Evolutionary conservation across 2,329 filamentous ascomycete species (phyloP), one percentile per base, ranked within the genome.

Genomic region (Colletotrichum sp.): DNA sequence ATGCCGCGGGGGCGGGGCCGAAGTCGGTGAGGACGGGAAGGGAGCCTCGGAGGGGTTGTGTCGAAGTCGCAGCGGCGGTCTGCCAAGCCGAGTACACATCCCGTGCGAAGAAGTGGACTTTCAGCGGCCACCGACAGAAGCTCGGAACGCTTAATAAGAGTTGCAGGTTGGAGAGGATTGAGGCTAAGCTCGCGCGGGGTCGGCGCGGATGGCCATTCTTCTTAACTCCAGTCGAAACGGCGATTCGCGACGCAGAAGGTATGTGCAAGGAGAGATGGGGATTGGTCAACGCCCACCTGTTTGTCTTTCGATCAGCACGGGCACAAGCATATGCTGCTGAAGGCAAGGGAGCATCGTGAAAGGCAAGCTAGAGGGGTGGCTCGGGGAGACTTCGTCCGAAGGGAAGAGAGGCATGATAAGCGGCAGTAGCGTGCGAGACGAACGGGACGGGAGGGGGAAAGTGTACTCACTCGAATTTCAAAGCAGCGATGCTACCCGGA

Each of bases 211-310:
- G 89, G 13, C 90, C 89, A 39, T 88, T 90, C 67, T 85, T 85
- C 82, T 91, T 93, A 67, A 82, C 86, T 69, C 85, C 83, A 1
- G 86, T 90, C 80, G 90, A 84, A 64, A 89, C 82, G 2, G 89
- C 87, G 44, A 95, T 87, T n/a, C 93, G 89, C 55, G 92, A 89
- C 36, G 90, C 88, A 15, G 89, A 85, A 15, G 94, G 90, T 73
- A 98, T 95, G 82, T 98, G 96, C 39, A 94, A 88, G 7, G 96
- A 96, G 39, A 93, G 84, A 82, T 97, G 94, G 3, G 96, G 92
- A 82, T 99, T 96, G 79, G 95, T 95, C 89, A 98, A 94, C 52
- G 96, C 96, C 96, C 96, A 98, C 88, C 95, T 96, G 39, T 71
- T 72, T 32, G n/a, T 29, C 52, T 62, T 16, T 44, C 8, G 32